Base-by-base conservation (phyloP, 805 yeast genomes). In the Candida dajiaensis region DNA sequence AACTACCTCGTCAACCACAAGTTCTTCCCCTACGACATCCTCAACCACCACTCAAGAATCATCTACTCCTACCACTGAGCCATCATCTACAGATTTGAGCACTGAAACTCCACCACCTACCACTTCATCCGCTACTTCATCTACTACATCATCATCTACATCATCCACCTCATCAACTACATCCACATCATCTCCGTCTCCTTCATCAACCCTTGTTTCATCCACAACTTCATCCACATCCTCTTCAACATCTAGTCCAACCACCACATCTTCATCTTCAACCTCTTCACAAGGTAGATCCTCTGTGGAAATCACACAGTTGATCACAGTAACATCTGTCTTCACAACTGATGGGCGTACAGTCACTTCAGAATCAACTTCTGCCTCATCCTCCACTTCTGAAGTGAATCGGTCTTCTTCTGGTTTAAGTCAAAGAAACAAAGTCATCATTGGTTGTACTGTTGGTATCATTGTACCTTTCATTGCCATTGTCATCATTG, bases 391-490 rank as follows among this genome's bases (percentile, higher is more conserved):
- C 3, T 29, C 54, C 3, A 51, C 47, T 6, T 31, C 25, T 7
- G 10, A 21, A 10, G 12, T 12, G 22, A 23, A 39, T 26, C 26
- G n/a, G 13, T 21, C 52, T 3, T 26, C 51, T 9, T 41, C 55
- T 1, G 83, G 83, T 0, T 64, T 81, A 8, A 71, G 82, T 1
- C 57, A 68, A 15, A 64, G 75, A 48, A 71, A 76, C 45, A 74
- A 74, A 46, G 73, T 83, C 31, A 78, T 83, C 21, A 73, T 82
- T 44, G 89, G 89, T 36, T 81, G 82, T 48, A 83, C 79, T 25
- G 83, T 83, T 6, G 89, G 89, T 46, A 74, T 85, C 13, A 87
- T 87, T 44, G 80, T 81, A 1, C 86, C 90, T 2, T 52, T 77
- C 0, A 59, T 81, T 2, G 37, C 66, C 1, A 53, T 55, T 3